Conservation (phyloP, 106 monocot genomes). For the Dendrobium huoshanense region DNA sequence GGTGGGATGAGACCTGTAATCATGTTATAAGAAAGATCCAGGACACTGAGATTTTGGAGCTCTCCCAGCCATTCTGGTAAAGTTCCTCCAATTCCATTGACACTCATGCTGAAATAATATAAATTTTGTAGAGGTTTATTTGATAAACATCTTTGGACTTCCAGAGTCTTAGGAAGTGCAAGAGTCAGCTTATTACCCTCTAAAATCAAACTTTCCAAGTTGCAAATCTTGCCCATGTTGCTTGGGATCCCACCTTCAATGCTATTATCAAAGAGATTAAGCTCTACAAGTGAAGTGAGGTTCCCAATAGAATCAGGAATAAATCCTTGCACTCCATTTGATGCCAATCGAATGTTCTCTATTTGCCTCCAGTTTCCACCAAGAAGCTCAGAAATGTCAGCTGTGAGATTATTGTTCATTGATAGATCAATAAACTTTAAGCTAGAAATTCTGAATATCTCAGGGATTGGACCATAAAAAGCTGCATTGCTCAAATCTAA, state of each 20-base stretch:
- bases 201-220: slow-evolving; percentile 1
- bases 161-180: not conserved
- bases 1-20: slow-evolving; percentile 14
- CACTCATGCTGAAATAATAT: not conserved
- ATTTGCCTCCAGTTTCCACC: slow-evolving; percentile 8
- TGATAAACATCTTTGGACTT: not conserved
- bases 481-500: not conserved
- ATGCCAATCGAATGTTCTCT: not conserved
- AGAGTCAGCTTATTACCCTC: not conserved
- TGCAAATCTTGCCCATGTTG: slow-evolving; percentile 8
- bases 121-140: not conserved
- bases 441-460: not conserved
- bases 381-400: slow-evolving; percentile 5
- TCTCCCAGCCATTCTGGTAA: slow-evolving; percentile 5
- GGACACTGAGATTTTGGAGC: not conserved
- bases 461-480: slow-evolving; percentile 6
- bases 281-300: slow-evolving; percentile 8
- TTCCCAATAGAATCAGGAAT: slow-evolving; percentile 2
- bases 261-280: slow-evolving; percentile 3
- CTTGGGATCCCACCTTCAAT: slow-evolving; percentile 6
- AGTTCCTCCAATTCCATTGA: not conserved
- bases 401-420: slow-evolving; percentile 2
- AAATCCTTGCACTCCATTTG: not conserved
- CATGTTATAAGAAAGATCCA: slow-evolving; percentile 2
- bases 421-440: not conserved